Conservation (phyloP, 2,329 filamentous ascomycete species). For the Emergomyces orientalis region DNA sequence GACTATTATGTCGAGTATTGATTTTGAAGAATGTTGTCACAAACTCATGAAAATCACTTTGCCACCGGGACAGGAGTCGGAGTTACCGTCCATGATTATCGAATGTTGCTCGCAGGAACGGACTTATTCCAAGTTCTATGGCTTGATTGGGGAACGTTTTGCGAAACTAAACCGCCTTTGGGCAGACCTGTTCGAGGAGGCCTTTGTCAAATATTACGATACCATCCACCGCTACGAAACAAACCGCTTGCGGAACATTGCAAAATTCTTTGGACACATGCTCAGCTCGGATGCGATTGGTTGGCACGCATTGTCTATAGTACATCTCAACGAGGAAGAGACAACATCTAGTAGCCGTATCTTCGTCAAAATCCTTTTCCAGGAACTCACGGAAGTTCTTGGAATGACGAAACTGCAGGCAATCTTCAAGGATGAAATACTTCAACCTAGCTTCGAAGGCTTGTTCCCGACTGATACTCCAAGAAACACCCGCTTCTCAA, state of each 20-base stretch:
- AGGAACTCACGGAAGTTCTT: conserved; percentile 78
- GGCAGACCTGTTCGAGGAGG: conserved; percentile 83
- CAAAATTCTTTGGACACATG: conserved; percentile 87
- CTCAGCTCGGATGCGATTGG: conserved; percentile 79
- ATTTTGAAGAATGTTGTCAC: conserved; percentile 93
- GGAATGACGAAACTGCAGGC: conserved; percentile 72
- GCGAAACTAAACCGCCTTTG: conserved; percentile 92
- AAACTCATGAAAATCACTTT: conserved; percentile 93
- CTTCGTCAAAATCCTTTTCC: conserved; percentile 96
- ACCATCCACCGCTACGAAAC: conserved; percentile 97
- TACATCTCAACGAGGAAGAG: conserved; percentile 92
- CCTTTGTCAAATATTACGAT: conserved; percentile 88
- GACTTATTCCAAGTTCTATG: conserved; percentile 96
- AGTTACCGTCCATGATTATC: conserved; percentile 92
- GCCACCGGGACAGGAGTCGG: conserved; percentile 74
- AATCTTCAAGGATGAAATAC: conserved; percentile 65
- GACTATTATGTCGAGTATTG: conserved; percentile 92
- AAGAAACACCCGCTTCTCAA: conserved; percentile 86
- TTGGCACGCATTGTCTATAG: conserved; percentile 77
- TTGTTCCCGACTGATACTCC: conserved; percentile 85
- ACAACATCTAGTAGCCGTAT: conserved; percentile 95
- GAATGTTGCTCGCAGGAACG: conserved; percentile 95
- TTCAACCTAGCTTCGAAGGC: conserved; percentile 70
- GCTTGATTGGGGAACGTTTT: conserved; percentile 86
- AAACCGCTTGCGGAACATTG: conserved; percentile 88